Evolutionary conservation across 768 basidiomycete species (phyloP).

Genomic region (Kwoniella bestiolae): DNA sequence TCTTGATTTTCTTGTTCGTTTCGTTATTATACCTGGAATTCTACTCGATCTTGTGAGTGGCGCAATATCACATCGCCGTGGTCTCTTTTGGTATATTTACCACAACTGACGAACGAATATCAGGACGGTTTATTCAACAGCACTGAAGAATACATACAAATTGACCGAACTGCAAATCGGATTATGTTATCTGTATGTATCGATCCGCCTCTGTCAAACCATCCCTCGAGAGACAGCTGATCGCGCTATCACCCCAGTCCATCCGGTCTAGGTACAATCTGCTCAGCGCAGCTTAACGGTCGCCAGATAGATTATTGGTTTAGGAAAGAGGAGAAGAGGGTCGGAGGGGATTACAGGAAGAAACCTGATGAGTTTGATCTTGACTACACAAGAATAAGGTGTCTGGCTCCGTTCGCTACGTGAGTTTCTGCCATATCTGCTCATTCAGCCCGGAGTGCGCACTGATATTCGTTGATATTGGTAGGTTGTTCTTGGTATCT

Average conservation of each 20-base stretch:
- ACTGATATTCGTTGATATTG: background rate
- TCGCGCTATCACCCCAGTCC: too few relatives aligned
- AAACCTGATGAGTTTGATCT: constrained; percentile 43
- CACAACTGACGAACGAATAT: too few relatives aligned
- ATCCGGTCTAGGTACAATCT: constrained; percentile 71
- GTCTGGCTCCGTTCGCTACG: constrained; percentile 40
- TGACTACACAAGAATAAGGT: constrained; percentile 32
- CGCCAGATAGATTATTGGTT: constrained; percentile 72
- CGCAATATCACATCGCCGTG: too few relatives aligned
- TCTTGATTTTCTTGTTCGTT: constrained; percentile 46
- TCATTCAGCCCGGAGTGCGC: background rate
- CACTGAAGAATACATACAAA: constrained; percentile 66
- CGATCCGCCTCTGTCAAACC: background rate
- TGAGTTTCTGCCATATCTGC: constrained; percentile 21
- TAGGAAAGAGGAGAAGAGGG: constrained; percentile 56
- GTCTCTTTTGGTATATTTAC: too few relatives aligned
- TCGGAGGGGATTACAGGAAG: constrained; percentile 44
- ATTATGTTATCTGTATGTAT: constrained; percentile 68
- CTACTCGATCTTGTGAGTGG: constrained; percentile 51
- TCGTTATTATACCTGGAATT: constrained; percentile 53
- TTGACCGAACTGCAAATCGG: constrained; percentile 71
- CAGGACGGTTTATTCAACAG: constrained; percentile 60
- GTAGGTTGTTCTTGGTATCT: constrained; percentile 42
- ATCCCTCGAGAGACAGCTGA: background rate
- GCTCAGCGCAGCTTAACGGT: constrained; percentile 68